phyloP scores from a whole-genome alignment of 371 early-diverging fungal species.

The Haplosporangium sp. region DNA sequence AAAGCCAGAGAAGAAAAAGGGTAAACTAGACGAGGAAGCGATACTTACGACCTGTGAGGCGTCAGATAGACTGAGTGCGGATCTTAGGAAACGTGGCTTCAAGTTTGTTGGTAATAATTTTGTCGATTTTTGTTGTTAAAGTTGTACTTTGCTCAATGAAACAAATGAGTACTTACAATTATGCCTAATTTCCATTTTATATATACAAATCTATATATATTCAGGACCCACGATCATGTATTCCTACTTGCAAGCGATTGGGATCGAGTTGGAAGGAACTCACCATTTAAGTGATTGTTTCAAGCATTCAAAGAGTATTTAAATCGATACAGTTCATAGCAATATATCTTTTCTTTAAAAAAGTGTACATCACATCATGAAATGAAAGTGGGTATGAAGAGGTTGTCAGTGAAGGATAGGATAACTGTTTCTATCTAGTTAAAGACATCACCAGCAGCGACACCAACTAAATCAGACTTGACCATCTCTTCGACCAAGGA shows the following conservation, averaged over 20 bases:
- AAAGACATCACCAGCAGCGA: constrained; percentile 37
- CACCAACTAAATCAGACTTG: constrained; percentile 72
- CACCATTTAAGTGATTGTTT: constrained; percentile 28
- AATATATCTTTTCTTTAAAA: background rate
- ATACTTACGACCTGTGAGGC: constrained; percentile 17
- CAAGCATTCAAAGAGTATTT: constrained; percentile 10
- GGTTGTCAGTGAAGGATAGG: background rate
- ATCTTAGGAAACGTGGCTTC: constrained; percentile 51
- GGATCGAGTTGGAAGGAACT: constrained; percentile 25
- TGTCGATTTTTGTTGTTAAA: background rate
- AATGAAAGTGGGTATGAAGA: background rate
- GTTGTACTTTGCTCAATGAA: background rate
- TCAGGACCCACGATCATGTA: constrained; percentile 47
- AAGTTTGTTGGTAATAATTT: constrained; percentile 45
- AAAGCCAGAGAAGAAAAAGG: constrained; percentile 8
- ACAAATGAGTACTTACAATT: too few species aligned
- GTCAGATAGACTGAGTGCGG: constrained; percentile 45
- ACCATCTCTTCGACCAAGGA: constrained; percentile 81
- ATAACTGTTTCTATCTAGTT: constrained; percentile 1
- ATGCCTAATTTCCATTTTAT: too few species aligned
- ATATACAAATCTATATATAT: background rate
- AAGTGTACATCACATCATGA: background rate
- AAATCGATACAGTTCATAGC: background rate
- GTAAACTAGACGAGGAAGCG: background rate
- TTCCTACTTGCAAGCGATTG: constrained; percentile 38